A percentile compares a stretch with the other conserved stretches of the same genome.
Evolutionary conservation across 2,329 filamentous ascomycete genomes (phyloP).

Genomic region (Cercospora sp.): DNA sequence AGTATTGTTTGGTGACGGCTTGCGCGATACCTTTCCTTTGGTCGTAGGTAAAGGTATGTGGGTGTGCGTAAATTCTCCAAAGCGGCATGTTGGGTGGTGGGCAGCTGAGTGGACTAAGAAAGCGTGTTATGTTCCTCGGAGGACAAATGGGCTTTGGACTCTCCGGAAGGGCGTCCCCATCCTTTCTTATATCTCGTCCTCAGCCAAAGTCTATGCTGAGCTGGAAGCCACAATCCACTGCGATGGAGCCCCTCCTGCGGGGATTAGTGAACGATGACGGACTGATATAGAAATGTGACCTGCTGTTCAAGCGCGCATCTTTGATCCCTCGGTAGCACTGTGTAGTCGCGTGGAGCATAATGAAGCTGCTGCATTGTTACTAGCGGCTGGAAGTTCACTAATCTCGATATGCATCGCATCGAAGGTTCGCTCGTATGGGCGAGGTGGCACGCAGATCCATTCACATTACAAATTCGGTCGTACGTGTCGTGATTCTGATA

Average conservation of each 20-base stretch:
- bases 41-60: neutral
- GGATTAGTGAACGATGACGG: neutral
- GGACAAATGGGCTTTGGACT: neutral
- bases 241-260: neutral
- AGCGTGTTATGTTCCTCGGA: neutral
- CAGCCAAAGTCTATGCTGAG: neutral
- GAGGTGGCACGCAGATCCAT: neutral
- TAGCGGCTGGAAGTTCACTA: neutral
- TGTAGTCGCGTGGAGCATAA: neutral
- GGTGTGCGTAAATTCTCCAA: neutral
- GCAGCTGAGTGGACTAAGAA: neutral
- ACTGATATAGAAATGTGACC: neutral
- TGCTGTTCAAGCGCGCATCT: neutral
- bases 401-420: neutral
- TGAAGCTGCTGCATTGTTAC: neutral
- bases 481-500: neutral
- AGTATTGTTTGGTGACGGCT: neutral
- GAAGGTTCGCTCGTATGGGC: neutral
- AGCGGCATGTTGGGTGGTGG: neutral
- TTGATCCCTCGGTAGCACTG: neutral
- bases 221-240: neutral
- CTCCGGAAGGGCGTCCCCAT: neutral
- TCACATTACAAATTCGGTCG: neutral
- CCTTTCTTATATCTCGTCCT: neutral
- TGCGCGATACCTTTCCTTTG: neutral